A percentile compares a stretch with the other conserved stretches of the same genome.
phyloP scores from a whole-genome alignment of 352 stramenopile genomes.

The Globisporangium okanoganense region DNA sequence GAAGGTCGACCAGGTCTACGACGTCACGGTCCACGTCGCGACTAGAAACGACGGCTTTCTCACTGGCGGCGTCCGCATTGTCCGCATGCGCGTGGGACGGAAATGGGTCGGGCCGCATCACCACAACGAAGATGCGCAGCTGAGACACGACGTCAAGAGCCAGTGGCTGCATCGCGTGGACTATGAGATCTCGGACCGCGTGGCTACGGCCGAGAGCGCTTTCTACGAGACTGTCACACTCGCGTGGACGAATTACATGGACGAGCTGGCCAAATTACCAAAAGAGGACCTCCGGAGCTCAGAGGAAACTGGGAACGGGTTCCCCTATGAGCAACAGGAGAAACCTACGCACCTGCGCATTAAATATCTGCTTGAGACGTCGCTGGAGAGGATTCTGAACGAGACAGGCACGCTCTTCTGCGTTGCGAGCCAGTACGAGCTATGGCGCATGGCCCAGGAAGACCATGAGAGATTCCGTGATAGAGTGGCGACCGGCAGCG shows the following conservation, averaged over 20 bases:
- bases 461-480: conserved; percentile 34
- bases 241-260: conserved; percentile 54
- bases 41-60: conserved; percentile 45
- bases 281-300: conserved; percentile 33
- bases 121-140: conserved; percentile 28
- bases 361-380: conserved; percentile 61
- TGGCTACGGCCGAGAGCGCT: conserved; percentile 29
- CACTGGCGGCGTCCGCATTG: conserved; percentile 44
- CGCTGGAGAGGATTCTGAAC: conserved; percentile 44
- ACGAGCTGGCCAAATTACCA: conserved; percentile 44
- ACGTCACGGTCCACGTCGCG: conserved; percentile 44
- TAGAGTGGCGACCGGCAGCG: conserved; percentile 17
- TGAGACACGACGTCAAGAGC: conserved; percentile 27
- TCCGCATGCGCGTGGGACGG: conserved; percentile 47
- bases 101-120: conserved; percentile 72
- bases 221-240: conserved; percentile 56
- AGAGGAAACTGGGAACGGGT: conserved; percentile 23
- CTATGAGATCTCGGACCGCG: conserved; percentile 41
- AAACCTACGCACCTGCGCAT: conserved; percentile 48
- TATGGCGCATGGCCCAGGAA: conserved; percentile 73
- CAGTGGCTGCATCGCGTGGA: conserved; percentile 66
- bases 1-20: conserved; percentile 63
- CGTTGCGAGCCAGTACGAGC: conserved; percentile 42
- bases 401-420: conserved; percentile 53
- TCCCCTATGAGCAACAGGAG: conserved; percentile 54